Evolutionary conservation across 805 yeast species (phyloP).

Genomic region (Candida krabiensis): DNA sequence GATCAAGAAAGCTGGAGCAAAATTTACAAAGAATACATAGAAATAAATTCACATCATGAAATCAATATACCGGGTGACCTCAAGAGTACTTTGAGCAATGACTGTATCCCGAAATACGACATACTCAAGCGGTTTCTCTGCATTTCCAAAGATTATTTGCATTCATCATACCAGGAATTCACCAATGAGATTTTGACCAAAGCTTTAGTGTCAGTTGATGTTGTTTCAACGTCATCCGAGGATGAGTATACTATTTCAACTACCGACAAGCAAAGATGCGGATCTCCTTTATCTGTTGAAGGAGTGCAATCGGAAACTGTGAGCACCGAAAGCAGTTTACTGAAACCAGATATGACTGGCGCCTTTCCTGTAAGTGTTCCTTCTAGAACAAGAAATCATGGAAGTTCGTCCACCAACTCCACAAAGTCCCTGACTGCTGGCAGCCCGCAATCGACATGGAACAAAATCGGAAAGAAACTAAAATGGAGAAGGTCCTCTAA

Average conservation of each 20-base stretch:
- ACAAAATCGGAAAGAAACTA: conserved; percentile 28
- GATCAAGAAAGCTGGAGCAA: conserved; percentile 27
- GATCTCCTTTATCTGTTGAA: conserved; percentile 11
- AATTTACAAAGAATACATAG: conserved; percentile 29
- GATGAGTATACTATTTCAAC: conserved; percentile 8
- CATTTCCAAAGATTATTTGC: conserved; percentile 26
- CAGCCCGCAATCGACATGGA: conserved; percentile 19
- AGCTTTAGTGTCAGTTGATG: conserved; percentile 11
- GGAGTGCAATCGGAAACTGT: not conserved
- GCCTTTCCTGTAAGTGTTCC: not conserved
- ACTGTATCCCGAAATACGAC: conserved; percentile 21
- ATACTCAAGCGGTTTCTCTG: conserved; percentile 21
- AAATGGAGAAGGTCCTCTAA: conserved; percentile 33
- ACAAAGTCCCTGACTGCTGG: not conserved
- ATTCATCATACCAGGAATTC: conserved; percentile 32
- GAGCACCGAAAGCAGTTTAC: not conserved
- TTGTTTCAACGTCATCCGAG: conserved; percentile 12
- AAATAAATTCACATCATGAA: conserved; percentile 26
- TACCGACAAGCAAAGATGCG: conserved; percentile 9
- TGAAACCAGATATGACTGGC: conserved; percentile 7
- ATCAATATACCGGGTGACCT: conserved; percentile 35
- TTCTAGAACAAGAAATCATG: conserved; percentile 5
- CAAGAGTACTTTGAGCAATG: conserved; percentile 11
- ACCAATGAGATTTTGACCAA: conserved; percentile 15
- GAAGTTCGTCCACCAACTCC: conserved; percentile 1